These are phyloP conservation scores for Kodamaea jinghongensis DNA, from an alignment of 805 yeast genomes.

Conservation along the genomic window DNA sequence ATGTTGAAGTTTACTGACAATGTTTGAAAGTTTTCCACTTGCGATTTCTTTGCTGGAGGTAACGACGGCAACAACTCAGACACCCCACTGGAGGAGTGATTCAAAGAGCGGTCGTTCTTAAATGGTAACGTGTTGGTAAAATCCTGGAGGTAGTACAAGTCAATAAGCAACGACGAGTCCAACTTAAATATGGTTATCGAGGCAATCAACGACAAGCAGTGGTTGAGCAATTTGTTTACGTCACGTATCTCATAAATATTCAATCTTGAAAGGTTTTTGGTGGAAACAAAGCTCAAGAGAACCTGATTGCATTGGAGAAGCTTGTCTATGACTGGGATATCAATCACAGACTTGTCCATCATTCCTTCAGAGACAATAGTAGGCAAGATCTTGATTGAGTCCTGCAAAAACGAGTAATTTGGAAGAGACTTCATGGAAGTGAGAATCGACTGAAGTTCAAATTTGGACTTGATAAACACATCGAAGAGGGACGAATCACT, in stretches of 20 bases:
- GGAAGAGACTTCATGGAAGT: neutral
- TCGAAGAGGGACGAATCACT: neutral
- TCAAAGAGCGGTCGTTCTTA: conserved; percentile 18
- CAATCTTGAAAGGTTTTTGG: conserved; percentile 7
- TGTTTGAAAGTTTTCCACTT: conserved; percentile 3
- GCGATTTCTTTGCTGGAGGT: neutral
- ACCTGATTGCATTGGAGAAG: conserved; percentile 17
- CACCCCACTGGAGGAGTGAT: conserved; percentile 12
- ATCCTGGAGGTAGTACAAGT: conserved; percentile 21
- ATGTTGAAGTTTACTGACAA: conserved; percentile 9
- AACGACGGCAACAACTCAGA: conserved; percentile 12
- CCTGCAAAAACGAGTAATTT: conserved; percentile 2
- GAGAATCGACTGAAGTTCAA: conserved; percentile 2
- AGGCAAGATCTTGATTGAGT: conserved; percentile 10
- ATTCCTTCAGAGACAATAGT: conserved; percentile 10
- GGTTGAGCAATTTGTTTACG: conserved; percentile 13
- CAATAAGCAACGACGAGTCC: conserved; percentile 13
- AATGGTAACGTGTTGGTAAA: conserved; percentile 19
- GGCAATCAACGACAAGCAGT: conserved; percentile 20
- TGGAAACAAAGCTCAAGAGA: conserved; percentile 10
- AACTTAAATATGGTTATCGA: conserved; percentile 19
- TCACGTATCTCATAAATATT: conserved; percentile 17
- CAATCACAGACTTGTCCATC: conserved; percentile 2
- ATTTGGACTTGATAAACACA: conserved; percentile 2
- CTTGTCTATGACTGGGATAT: conserved; percentile 14